Evolutionary conservation across 2,329 filamentous ascomycete genomes (phyloP).

Genomic region (Talaromyces marneffei): DNA sequence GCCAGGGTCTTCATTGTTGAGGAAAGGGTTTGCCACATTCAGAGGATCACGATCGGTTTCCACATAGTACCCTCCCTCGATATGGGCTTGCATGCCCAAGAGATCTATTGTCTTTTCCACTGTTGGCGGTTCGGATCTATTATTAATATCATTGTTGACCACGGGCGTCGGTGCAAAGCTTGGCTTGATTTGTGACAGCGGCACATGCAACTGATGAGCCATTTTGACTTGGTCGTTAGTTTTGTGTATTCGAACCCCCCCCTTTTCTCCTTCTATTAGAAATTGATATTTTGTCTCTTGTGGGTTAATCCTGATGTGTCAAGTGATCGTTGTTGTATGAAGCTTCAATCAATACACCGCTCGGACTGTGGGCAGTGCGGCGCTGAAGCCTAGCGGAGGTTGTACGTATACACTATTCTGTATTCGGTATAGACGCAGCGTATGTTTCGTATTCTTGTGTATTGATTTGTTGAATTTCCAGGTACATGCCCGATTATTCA

Average conservation of each 20-base stretch:
- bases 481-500: not conserved
- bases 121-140: slow-evolving; percentile 24
- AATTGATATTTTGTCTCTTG: not conserved
- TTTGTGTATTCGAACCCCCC: not conserved
- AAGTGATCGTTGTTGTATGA: not conserved
- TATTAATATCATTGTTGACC: not conserved
- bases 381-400: not conserved
- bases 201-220: slow-evolving; percentile 15
- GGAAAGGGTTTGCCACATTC: slow-evolving; percentile 53
- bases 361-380: not conserved
- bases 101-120: slow-evolving; percentile 37
- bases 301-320: not conserved
- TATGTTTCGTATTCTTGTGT: not conserved
- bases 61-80: slow-evolving; percentile 60
- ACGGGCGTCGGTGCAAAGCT: slow-evolving; percentile 20
- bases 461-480: not conserved
- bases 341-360: not conserved
- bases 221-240: not conserved
- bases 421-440: not conserved
- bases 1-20: slow-evolving; percentile 15
- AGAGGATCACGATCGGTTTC: slow-evolving; percentile 54
- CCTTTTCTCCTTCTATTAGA: not conserved
- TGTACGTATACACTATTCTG: not conserved
- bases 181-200: slow-evolving; percentile 21
- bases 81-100: slow-evolving; percentile 50